phyloP scores from a whole-genome alignment of 306 rosid species.

The Quercus mongolica region DNA sequence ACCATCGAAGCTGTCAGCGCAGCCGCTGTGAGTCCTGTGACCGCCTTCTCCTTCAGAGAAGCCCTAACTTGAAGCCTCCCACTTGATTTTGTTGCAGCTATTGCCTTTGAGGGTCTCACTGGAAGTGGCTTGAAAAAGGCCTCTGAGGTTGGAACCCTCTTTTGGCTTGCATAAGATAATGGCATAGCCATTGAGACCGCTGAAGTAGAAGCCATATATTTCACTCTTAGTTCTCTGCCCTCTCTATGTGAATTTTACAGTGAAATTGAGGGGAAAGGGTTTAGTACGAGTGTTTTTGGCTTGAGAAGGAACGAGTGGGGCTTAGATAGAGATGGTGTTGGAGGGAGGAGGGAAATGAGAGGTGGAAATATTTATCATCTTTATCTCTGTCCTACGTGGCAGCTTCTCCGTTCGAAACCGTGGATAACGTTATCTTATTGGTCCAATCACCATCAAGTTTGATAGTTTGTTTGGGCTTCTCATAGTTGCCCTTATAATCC shows the following conservation, averaged over 20 bases:
- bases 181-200: conserved; percentile 81
- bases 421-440: conserved; percentile 72
- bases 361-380: conserved; percentile 48
- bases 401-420: conserved; percentile 31
- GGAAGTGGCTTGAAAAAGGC: conserved; percentile 62
- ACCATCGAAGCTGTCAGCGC: conserved; percentile 75
- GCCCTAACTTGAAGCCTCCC: conserved; percentile 58
- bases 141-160: conserved; percentile 43
- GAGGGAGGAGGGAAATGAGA: conserved; percentile 27
- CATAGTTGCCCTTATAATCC: not conserved
- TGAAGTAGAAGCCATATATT: conserved; percentile 67
- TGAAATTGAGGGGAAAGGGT: not conserved
- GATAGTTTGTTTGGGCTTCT: not conserved
- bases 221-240: not conserved
- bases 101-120: conserved; percentile 36
- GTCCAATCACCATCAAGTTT: conserved; percentile 33
- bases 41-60: conserved; percentile 86
- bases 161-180: conserved; percentile 40
- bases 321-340: conserved; percentile 28
- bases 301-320: not conserved
- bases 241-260: not conserved
- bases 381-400: conserved; percentile 71
- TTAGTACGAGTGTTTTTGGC: conserved; percentile 11
- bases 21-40: conserved; percentile 67
- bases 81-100: conserved; percentile 27